These are phyloP conservation scores for Acanthamoeba healyi DNA, from an alignment of 208 protist genomes.

Conservation along the genomic window DNA sequence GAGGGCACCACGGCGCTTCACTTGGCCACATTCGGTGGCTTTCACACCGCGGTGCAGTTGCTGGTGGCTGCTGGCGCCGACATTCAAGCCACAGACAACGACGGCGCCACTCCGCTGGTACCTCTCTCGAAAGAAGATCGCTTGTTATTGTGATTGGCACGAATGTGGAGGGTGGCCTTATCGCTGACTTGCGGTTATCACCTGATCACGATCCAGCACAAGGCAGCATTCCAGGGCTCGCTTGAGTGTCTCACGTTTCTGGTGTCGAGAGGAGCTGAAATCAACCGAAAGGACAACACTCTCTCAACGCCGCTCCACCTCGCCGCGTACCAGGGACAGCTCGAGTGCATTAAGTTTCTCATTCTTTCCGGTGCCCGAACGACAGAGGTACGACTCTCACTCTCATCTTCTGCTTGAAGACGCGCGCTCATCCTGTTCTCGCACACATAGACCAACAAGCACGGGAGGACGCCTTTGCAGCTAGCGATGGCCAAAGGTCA, in stretches of 20 bases:
- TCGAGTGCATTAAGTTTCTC: not conserved
- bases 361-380: not conserved
- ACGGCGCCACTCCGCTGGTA: slow-evolving; percentile 27
- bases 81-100: not conserved
- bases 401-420: not conserved
- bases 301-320: not conserved
- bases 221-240: not conserved
- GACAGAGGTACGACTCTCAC: not conserved
- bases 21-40: not conserved
- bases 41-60: not conserved
- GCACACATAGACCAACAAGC: not conserved
- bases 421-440: not conserved
- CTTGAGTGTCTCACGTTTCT: not conserved
- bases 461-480: not conserved
- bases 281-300: not conserved
- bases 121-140: too few relatives aligned
- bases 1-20: slow-evolving; percentile 43
- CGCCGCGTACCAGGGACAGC: not conserved
- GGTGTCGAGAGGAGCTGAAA: not conserved
- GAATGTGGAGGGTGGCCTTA: too few relatives aligned
- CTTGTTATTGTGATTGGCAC: too few relatives aligned
- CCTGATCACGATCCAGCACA: too few relatives aligned
- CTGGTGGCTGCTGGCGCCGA: not conserved
- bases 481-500: not conserved
- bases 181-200: too few relatives aligned